A percentile compares a stretch with the other conserved stretches of the same genome.
Evolutionary conservation across 1,284 basidiomycete species (phyloP).

Genomic region (Gymnopus androsaceus): DNA sequence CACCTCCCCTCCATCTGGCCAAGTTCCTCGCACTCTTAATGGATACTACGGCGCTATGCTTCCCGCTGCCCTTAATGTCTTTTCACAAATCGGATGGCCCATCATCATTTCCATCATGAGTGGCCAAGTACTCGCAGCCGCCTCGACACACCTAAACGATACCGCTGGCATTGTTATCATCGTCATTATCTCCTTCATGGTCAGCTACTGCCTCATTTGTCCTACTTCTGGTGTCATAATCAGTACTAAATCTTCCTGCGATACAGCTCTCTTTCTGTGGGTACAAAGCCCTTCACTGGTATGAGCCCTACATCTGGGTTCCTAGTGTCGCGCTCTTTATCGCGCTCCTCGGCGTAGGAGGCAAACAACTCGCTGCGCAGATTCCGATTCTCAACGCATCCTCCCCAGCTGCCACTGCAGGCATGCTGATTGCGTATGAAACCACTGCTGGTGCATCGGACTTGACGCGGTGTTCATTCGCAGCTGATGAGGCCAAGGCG

Average conservation of each 20-base stretch:
- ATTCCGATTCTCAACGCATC: conserved; percentile 27
- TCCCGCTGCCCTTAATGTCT: conserved; percentile 65
- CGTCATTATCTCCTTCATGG: conserved; percentile 62
- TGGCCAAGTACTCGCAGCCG: conserved; percentile 69
- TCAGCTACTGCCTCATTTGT: conserved; percentile 37
- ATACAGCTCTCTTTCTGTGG: conserved; percentile 61
- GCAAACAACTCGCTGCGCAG: conserved; percentile 40
- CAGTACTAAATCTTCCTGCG: too few relatives aligned
- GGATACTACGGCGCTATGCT: conserved; percentile 67
- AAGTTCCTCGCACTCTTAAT: background rate
- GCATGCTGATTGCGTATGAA: conserved; percentile 42
- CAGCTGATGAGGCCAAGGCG: conserved; percentile 49
- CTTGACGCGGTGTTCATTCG: conserved; percentile 56
- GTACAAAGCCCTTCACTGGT: conserved; percentile 64
- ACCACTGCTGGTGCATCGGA: conserved; percentile 45
- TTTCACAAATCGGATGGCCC: conserved; percentile 67
- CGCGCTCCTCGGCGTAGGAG: conserved; percentile 62
- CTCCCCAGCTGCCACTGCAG: conserved; percentile 31
- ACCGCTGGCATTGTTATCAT: conserved; percentile 81
- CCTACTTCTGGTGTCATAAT: too few relatives aligned
- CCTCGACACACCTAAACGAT: conserved; percentile 51
- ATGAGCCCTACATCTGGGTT: conserved; percentile 67
- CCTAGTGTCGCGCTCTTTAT: conserved; percentile 70
- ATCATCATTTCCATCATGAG: conserved; percentile 76
- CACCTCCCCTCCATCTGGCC: too few relatives aligned